phyloP scores from a whole-genome alignment of 176 grass and related monocot species.

The Chloris gayana region DNA sequence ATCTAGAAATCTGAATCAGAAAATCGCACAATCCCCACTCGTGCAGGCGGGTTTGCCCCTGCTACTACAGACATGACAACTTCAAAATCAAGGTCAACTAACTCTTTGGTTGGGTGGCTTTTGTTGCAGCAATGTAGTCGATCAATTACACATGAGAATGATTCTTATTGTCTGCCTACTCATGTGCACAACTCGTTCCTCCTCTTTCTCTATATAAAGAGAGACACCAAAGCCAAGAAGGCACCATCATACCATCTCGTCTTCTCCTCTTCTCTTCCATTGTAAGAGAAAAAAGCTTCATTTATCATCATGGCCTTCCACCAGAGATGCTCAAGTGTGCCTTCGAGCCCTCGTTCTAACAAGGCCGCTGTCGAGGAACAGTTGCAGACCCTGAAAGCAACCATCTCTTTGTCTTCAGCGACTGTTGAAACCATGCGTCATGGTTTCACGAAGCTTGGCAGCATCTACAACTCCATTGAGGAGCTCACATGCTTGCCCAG shows the following conservation, averaged over 20 bases:
- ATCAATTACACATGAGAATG: not conserved
- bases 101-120: not conserved
- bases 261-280: constrained; percentile 28
- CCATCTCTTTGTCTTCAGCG: not conserved
- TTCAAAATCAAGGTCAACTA: not conserved
- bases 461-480: constrained; percentile 22
- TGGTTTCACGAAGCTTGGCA: constrained; percentile 16
- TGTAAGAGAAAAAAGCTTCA: constrained; percentile 9
- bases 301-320: constrained; percentile 16
- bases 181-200: not conserved
- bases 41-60: not conserved
- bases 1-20: not conserved
- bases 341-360: constrained; percentile 32
- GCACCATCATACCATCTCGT: not conserved
- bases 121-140: not conserved
- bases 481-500: constrained; percentile 19
- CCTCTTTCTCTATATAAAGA: not conserved
- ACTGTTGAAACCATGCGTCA: constrained; percentile 6
- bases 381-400: not conserved
- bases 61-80: not conserved
- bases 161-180: not conserved
- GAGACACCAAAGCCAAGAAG: not conserved
- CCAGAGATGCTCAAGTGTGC: constrained; percentile 30
- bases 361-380: constrained; percentile 1
- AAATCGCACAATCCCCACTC: not conserved